Evolutionary conservation across 768 basidiomycete species (phyloP).

Genomic region (Crepidotus variabilis): DNA sequence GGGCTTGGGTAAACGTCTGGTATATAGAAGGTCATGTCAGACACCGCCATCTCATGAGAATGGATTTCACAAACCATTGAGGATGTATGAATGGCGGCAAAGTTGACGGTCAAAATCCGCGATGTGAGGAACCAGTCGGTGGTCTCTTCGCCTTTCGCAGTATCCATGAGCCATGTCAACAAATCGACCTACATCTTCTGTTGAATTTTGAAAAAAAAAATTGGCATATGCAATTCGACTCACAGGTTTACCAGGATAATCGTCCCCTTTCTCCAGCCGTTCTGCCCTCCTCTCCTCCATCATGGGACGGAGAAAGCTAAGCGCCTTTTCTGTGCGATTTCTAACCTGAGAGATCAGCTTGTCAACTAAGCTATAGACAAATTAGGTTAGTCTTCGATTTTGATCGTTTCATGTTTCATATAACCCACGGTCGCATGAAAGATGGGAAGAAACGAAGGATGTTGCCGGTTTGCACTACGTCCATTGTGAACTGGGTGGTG

Average conservation of each 20-base stretch:
- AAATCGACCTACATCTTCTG: slow-evolving; percentile 28
- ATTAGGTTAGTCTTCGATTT: neutral
- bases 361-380: slow-evolving; percentile 12
- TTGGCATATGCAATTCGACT: neutral
- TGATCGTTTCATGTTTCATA: too few relatives aligned
- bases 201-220: neutral
- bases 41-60: too few relatives aligned
- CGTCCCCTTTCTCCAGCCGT: neutral
- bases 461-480: neutral
- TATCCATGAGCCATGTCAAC: slow-evolving; percentile 25
- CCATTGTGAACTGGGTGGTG: neutral
- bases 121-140: slow-evolving; percentile 14
- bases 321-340: slow-evolving; percentile 1
- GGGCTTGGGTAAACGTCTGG: slow-evolving; percentile 32
- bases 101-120: slow-evolving; percentile 24
- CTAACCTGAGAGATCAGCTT: slow-evolving; percentile 8
- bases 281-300: neutral
- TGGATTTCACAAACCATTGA: too few relatives aligned
- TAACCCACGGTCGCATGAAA: slow-evolving; percentile 22
- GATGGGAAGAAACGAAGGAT: slow-evolving; percentile 20
- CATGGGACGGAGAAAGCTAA: neutral
- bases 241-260: slow-evolving; percentile 6
- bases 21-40: slow-evolving; percentile 6
- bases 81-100: slow-evolving; percentile 27
- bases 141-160: slow-evolving; percentile 19